Conservation (phyloP, 2,329 filamentous ascomycete species). For the Salinomyces thailandicus region DNA sequence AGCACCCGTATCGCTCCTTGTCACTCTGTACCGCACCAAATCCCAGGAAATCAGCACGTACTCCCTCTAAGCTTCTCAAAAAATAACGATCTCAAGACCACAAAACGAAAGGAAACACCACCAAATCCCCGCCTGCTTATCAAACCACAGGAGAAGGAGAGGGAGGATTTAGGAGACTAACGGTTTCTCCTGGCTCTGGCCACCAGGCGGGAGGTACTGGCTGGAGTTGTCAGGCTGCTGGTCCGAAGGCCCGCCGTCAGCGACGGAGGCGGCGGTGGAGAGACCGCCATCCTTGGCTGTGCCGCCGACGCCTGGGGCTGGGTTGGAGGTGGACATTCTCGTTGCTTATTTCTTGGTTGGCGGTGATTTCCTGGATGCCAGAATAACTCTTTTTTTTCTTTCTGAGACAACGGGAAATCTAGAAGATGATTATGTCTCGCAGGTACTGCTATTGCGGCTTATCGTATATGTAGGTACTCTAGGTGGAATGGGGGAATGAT, state of each 20-base stretch:
- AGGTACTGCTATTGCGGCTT: too few relatives aligned
- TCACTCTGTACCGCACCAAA: slow-evolving; percentile 2
- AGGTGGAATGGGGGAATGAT: too few relatives aligned
- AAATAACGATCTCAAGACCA: too few relatives aligned
- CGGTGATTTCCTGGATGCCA: not conserved
- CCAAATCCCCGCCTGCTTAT: too few relatives aligned
- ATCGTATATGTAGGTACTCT: too few relatives aligned
- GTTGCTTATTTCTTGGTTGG: not conserved
- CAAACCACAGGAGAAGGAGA: too few relatives aligned
- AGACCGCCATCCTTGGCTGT: slow-evolving; percentile 13
- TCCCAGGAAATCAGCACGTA: not conserved
- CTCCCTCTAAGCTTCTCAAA: too few relatives aligned
- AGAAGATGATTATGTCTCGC: too few relatives aligned
- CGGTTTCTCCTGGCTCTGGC: slow-evolving; percentile 4
- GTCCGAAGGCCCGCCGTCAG: slow-evolving; percentile 9
- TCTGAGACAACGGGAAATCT: too few relatives aligned
- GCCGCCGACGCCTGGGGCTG: not conserved
- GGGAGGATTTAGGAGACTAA: too few relatives aligned
- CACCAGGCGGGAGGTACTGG: slow-evolving; percentile 6
- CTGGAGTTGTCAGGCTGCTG: slow-evolving; percentile 3
- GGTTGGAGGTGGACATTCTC: slow-evolving; percentile 1
- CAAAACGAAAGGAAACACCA: too few relatives aligned
- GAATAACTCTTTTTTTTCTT: slow-evolving; percentile 2
- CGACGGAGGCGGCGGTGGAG: slow-evolving; percentile 12
- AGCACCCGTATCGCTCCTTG: slow-evolving; percentile 5